Percentiles rank a stretch among this genome's conserved stretches.
Conservation (phyloP, 345 rosid genomes). For the Eucalyptus pauciflora region DNA sequence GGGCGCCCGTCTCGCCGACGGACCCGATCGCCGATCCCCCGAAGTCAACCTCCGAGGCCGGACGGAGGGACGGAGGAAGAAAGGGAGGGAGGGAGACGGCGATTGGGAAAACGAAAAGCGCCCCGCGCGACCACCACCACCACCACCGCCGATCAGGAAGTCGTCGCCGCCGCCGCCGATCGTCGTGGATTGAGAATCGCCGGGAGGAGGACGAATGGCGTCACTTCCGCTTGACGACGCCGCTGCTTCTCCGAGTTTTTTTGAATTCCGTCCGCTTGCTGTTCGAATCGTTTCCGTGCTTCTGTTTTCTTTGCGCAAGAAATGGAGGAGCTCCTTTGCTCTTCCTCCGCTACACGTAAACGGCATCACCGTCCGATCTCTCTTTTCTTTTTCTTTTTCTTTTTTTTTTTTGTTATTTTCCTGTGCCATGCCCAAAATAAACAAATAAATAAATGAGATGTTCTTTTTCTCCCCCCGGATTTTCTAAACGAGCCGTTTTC, state of each 20-base stretch:
- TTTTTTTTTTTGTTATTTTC: not conserved
- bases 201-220: not conserved
- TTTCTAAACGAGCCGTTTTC: not conserved
- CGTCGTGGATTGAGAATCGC: not conserved
- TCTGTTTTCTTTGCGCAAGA: not conserved
- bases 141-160: not conserved
- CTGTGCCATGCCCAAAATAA: not conserved
- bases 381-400: rapidly evolving
- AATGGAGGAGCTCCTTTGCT: not conserved
- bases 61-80: not conserved
- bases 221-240: not conserved
- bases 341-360: not conserved
- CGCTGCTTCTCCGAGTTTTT: not conserved
- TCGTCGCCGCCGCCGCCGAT: not conserved
- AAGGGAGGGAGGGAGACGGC: no score
- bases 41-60: not conserved
- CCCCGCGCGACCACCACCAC: not conserved
- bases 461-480: not conserved
- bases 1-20: not conserved
- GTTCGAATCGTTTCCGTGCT: not conserved
- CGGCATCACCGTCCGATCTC: not conserved
- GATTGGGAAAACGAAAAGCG: not conserved
- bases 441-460: not conserved
- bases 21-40: not conserved
- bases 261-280: not conserved